Conservation (phyloP, 768 basidiomycete genomes). For the Boletellus ananas region DNA sequence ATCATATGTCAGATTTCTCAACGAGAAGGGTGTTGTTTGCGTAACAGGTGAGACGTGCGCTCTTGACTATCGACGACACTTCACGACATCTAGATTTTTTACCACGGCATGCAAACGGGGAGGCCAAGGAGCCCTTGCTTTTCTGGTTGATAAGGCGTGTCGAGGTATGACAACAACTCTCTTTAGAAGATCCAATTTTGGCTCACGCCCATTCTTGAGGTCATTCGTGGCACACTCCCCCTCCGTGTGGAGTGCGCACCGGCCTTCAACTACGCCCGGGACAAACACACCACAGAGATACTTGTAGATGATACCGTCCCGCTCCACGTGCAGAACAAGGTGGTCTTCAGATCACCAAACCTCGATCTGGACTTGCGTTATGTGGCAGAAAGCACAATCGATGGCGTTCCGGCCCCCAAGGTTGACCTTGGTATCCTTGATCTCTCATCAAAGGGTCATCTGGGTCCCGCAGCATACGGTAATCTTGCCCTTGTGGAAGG, state of each 20-base stretch:
- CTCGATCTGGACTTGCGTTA: constrained; percentile 76
- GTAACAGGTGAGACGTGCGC: constrained; percentile 57
- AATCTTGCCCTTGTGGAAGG: constrained; percentile 73
- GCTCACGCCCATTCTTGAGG: constrained; percentile 33
- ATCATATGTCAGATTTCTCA: constrained; percentile 56
- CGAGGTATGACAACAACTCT: constrained; percentile 42
- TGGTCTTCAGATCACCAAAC: constrained; percentile 53
- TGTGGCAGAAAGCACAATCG: constrained; percentile 55
- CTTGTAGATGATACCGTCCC: constrained; percentile 46
- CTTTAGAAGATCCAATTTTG: background rate
- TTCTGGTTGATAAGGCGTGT: constrained; percentile 84
- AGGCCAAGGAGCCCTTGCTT: constrained; percentile 58
- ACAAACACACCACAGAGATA: constrained; percentile 62
- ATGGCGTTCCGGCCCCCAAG: constrained; percentile 46
- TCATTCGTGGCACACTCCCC: constrained; percentile 79
- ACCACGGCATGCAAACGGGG: constrained; percentile 50
- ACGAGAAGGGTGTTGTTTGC: constrained; percentile 79
- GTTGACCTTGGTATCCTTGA: constrained; percentile 62
- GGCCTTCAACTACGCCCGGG: constrained; percentile 92
- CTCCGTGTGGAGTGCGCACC: constrained; percentile 89
- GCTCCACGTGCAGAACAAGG: constrained; percentile 48
- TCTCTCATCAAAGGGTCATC: constrained; percentile 66
- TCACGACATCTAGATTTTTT: constrained; percentile 58
- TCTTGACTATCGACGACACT: background rate
- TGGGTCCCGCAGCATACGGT: constrained; percentile 59